Conservation (phyloP, 441 rosid genomes). For the Hura crepitans region DNA sequence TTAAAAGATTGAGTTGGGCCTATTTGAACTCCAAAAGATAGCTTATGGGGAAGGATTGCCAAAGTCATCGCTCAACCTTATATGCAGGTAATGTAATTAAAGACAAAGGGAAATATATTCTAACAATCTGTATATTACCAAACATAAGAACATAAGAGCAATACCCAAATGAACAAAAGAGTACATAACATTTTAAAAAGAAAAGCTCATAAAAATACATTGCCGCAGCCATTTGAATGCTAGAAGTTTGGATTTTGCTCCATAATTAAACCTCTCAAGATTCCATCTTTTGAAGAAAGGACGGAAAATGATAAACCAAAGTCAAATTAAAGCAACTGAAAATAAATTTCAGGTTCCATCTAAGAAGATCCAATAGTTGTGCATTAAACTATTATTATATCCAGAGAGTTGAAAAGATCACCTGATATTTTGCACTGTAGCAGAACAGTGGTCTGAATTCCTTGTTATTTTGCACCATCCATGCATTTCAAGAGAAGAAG, state of each 20-base stretch:
- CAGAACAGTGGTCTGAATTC: conserved; percentile 50
- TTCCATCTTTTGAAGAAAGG: not conserved
- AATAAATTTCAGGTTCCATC: not conserved
- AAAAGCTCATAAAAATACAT: not conserved
- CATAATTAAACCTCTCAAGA: not conserved
- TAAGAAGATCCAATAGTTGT: not conserved
- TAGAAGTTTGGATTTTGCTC: not conserved
- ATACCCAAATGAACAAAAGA: not conserved
- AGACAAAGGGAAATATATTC: too few species aligned
- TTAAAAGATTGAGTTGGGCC: too few species aligned
- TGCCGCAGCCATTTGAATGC: not conserved
- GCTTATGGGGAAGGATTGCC: too few species aligned
- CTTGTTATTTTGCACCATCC: conserved; percentile 83
- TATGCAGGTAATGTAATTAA: too few species aligned
- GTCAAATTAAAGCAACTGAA: not conserved
- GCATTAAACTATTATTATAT: not conserved
- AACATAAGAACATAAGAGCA: not conserved
- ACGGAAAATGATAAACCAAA: not conserved
- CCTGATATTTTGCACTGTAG: conserved; percentile 70
- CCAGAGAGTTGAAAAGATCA: conserved; percentile 19
- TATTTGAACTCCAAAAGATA: too few species aligned
- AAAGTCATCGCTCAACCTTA: too few species aligned
- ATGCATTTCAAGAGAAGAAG: conserved; percentile 45
- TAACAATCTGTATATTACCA: not conserved
- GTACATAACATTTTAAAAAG: not conserved